Conservation (phyloP, 1,284 basidiomycete genomes). For the Golubevia pallescens region DNA sequence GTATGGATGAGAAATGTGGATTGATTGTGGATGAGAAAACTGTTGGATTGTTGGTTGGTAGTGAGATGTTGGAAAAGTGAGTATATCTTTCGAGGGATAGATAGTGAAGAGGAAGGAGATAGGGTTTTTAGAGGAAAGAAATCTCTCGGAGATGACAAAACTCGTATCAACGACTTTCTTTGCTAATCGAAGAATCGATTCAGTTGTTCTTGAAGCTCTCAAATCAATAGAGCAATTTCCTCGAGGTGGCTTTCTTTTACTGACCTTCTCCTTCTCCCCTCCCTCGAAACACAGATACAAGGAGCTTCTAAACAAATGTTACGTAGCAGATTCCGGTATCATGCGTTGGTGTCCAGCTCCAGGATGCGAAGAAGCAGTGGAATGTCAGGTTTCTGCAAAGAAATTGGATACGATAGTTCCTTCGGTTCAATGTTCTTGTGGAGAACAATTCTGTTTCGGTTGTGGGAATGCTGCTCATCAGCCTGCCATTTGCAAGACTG, state of each 20-base stretch:
- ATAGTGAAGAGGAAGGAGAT: too few relatives aligned
- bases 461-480: slow-evolving; percentile 74
- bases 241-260: too few relatives aligned
- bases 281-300: slow-evolving; percentile 73
- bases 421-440: slow-evolving; percentile 79
- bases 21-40: slow-evolving; percentile 70
- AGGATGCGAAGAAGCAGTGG: slow-evolving; percentile 77
- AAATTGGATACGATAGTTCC: slow-evolving; percentile 80
- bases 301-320: slow-evolving; percentile 85
- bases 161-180: too few relatives aligned
- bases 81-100: background rate
- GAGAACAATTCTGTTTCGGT: slow-evolving; percentile 76
- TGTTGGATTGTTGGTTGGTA: slow-evolving; percentile 43
- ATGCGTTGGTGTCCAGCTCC: slow-evolving; percentile 88
- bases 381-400: slow-evolving; percentile 74
- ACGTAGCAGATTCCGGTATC: slow-evolving; percentile 81
- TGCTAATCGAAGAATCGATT: too few relatives aligned
- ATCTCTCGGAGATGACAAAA: too few relatives aligned
- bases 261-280: background rate
- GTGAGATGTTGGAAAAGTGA: slow-evolving; percentile 61
- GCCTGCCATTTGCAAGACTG: slow-evolving; percentile 85
- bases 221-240: too few relatives aligned
- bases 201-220: slow-evolving; percentile 17
- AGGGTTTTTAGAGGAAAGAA: too few relatives aligned
- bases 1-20: slow-evolving; percentile 89